Evolutionary conservation across 495 filamentous ascomycete species (phyloP), one percentile per base, ranked within the genome.

Genomic region (Tuber brumale): DNA sequence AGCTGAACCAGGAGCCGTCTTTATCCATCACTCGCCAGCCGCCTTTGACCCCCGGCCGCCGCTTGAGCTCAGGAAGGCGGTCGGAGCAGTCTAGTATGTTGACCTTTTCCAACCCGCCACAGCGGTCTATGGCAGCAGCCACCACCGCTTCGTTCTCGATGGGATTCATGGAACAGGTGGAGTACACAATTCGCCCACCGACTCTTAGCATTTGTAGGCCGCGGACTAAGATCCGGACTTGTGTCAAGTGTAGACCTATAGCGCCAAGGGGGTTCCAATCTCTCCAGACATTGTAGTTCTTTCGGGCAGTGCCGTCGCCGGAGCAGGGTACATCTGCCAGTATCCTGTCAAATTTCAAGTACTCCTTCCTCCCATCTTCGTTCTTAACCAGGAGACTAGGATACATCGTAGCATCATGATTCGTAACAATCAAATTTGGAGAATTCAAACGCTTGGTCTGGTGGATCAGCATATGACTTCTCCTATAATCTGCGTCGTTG

Each of bases 141-240:
- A 99, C 85, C 35, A 98, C 94, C n/a, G 96, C 92, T 86, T 99
- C 95, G 82, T 99, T 97, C 84, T 99, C 95, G 37, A 98, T 88
- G 0, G 95, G 95, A 84, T 97, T 99, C 92, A 99, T 92, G 84
- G 93, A 96, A 86, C 95, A 99, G 23, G 95, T 98, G 10, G 94
- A 97, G 85, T 98, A 99, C 42, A 98, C 94, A 14, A 97, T 91
- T 70, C 93, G 89, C 76, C 95, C 95, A 45, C 95, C 95, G 66
- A 93, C 92, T 85, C 97, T 98, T 35, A 98, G 87, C 93, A 99
- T 94, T 85, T 99, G 96, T 71, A 99, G 86, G 31, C 94, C 94
- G 74, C 96, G 92, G 72, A 97, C 91, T 72, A 98, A 87, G 81
- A 99, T 99, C 12, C 95, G 88, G 45, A 92, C 88, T 84, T 99